Evolutionary conservation across 768 basidiomycete genomes (phyloP), one percentile per base, ranked within the genome.

Genomic region (Crassisporium funariophilum): DNA sequence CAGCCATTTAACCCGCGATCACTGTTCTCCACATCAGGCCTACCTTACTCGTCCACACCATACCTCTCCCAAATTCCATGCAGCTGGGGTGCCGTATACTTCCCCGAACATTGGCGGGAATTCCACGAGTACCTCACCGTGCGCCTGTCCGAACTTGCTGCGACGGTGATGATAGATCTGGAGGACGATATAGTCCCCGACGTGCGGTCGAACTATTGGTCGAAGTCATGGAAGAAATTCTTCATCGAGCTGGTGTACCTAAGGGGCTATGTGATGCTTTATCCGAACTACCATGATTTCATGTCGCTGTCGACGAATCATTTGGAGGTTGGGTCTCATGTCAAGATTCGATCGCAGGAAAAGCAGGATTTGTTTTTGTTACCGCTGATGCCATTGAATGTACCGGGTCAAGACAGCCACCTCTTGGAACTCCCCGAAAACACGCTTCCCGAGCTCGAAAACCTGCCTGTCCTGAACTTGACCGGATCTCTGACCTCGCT

Each of bases 11-110:
- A 87, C 61, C 81, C 91, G 1, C 82, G 79, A 49, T 48, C 58
- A 0, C 65, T 86, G 16, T 88, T 94, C 62, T 59, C 64, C 8
- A 49, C 63, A 0, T 53, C 65, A 8, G 70, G 69, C 2, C 39
- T 80, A n/a, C 44, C 68, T 0, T 52, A 75, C 35, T 66, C 77
- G 0, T 68, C 72, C 1, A 82, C 82, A 0, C 91, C 92, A 0
- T 94, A 91, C 63, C 78, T 94, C 34, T 91, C 90, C 0, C 86
- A 89, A 48, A 81, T 91, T 8, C 92, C 91, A 0, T 93, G 91
- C 65, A 91, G 88, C 66, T 95, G 91, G 91, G 92, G 91, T 11
- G 91, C 89, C 2, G 74, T 91, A 27, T 95, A 93, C 70, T 95
- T 95, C 60, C 91, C 92, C 9, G 79, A 89, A 53, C 84, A 86